Evolutionary conservation across 768 basidiomycete species (phyloP), one percentile per base, ranked within the genome.

Genomic region (Mycena maculata): DNA sequence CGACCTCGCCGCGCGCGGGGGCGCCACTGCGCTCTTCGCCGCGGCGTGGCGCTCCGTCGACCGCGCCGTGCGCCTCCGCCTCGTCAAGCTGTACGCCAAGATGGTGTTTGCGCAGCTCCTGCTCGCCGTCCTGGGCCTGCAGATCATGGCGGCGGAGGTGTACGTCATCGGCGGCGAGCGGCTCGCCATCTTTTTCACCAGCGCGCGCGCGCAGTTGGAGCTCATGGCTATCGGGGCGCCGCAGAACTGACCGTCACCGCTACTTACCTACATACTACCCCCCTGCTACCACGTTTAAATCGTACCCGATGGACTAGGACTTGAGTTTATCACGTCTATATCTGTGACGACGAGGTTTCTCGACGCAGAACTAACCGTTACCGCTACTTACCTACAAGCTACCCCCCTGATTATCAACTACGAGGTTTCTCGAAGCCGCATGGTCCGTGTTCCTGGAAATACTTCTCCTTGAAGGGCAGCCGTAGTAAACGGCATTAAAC

Each of bases 141-240:
- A n/a, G 11, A 11, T 52, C 31, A 52, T 52, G 50, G 50, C 50
- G 16, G 50, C 31, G 31, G 50, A 52, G 50, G 50, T 52, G 50
- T 52, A 52, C 22, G 16, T 52, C 30, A 52, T 52, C 13, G 50
- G 50, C 20, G 50, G 50, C 50, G 50, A 52, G 50, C 3, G 50
- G 50, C 50, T 52, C 8, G 16, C 50, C 10, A 13, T 52, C 30
- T 27, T 52, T 36, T 12, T n/a, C 28, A 52, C 50, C 10, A 52
- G 50, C 50, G 50, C 50, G 50, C 31, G 50, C 30, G 50, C 50
- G 31, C 50, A 52, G 50, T 20, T 52, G 1, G 50, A 52, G 50
- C 28, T 52, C 31, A 22, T 22, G 50, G 50, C 50, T 31, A 36
- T 52, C 20, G 50, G 33, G 31, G 31, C 31, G 31, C 28, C 31